Evolutionary conservation across 257 asterid genomes (phyloP).

Genomic region (Scutellaria barbata): DNA sequence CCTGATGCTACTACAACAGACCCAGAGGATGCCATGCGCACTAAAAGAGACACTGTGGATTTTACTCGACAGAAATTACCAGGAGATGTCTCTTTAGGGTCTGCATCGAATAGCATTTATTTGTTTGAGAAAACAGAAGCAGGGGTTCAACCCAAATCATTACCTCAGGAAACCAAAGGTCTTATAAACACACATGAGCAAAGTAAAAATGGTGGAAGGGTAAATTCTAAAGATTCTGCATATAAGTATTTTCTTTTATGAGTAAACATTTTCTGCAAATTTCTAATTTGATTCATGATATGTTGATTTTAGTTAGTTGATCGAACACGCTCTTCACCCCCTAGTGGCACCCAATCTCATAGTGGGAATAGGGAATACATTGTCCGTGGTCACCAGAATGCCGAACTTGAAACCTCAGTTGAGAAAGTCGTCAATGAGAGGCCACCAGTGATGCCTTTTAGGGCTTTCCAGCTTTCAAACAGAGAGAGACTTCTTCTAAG

Average conservation of each 20-base stretch:
- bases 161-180: slow-evolving; percentile 35
- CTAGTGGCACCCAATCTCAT: slow-evolving; percentile 31
- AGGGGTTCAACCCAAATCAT: slow-evolving; percentile 41
- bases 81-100: slow-evolving; percentile 31
- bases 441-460: slow-evolving; percentile 37
- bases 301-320: slow-evolving; percentile 42
- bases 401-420: slow-evolving; percentile 38
- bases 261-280: slow-evolving; percentile 12
- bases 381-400: slow-evolving; percentile 38
- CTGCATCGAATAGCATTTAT: slow-evolving; percentile 35
- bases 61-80: slow-evolving; percentile 34
- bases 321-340: slow-evolving; percentile 42
- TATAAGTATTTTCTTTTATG: slow-evolving; percentile 7
- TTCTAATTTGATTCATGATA: slow-evolving; percentile 31
- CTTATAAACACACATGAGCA: slow-evolving; percentile 35
- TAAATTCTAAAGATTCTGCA: slow-evolving; percentile 33
- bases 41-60: slow-evolving; percentile 33
- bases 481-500: slow-evolving; percentile 90
- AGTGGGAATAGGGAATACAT: slow-evolving; percentile 30
- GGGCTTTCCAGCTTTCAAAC: slow-evolving; percentile 69
- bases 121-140: slow-evolving; percentile 39
- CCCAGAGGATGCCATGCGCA: slow-evolving; percentile 34
- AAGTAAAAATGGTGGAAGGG: slow-evolving; percentile 39
- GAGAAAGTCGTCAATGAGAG: slow-evolving; percentile 40
- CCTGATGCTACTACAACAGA: slow-evolving; percentile 38